phyloP scores from a whole-genome alignment of 768 basidiomycete species.

The Gloeophyllum trabeum region DNA sequence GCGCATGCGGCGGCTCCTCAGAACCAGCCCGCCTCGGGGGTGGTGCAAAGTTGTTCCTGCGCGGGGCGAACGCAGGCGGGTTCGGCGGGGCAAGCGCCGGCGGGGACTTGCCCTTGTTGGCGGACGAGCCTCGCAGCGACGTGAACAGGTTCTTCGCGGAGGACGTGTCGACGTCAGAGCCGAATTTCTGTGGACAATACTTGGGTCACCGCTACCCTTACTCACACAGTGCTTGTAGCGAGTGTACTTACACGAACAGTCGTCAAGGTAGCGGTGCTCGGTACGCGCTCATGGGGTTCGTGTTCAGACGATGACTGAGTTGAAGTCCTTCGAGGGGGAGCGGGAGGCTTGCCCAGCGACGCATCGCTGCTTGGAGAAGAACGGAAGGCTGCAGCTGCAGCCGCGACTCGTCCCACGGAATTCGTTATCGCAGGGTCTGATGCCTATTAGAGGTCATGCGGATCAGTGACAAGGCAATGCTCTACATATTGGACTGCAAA shows the following conservation, averaged over 20 bases:
- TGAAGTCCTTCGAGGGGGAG: constrained; percentile 6
- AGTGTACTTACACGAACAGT: too few species aligned
- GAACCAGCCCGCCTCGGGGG: constrained; percentile 31
- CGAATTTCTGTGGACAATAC: constrained; percentile 40
- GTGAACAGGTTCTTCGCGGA: constrained; percentile 34
- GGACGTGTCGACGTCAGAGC: constrained; percentile 46
- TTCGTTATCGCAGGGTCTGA: constrained; percentile 27
- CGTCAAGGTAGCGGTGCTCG: too few species aligned
- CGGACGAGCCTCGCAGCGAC: constrained; percentile 32
- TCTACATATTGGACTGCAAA: too few species aligned
- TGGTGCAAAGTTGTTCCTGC: constrained; percentile 36
- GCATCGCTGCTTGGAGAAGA: constrained; percentile 13
- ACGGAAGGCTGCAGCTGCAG: constrained; percentile 35
- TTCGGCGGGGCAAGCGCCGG: constrained; percentile 23
- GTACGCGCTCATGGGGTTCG: too few species aligned
- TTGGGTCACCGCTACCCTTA: too few species aligned
- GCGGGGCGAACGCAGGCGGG: constrained; percentile 28
- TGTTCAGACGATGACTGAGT: too few species aligned
- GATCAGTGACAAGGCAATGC: not conserved
- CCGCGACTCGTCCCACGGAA: constrained; percentile 44
- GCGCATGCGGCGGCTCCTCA: constrained; percentile 3
- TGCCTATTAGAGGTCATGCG: not conserved
- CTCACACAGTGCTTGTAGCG: too few species aligned
- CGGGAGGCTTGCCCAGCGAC: too few species aligned
- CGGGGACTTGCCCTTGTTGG: constrained; percentile 25